These are phyloP conservation scores for Rubroboletus satanas DNA, from an alignment of 768 basidiomycete genomes.

Conservation along the genomic window DNA sequence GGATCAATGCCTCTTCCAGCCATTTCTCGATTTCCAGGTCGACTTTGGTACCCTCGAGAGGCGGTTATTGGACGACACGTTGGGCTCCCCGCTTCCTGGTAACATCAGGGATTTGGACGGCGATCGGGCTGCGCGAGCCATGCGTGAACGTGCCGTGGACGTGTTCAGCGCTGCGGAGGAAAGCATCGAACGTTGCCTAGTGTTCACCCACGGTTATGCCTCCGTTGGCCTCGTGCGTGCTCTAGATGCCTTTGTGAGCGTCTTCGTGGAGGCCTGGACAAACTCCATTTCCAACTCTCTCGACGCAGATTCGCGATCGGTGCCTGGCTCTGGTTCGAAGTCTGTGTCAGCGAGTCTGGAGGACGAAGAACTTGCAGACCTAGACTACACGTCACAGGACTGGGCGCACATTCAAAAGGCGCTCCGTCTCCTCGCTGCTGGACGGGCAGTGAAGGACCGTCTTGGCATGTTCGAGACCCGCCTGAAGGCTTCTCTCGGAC, in stretches of 20 bases:
- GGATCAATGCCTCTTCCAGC: constrained; percentile 91
- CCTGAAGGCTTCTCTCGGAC: constrained; percentile 54
- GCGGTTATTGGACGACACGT: constrained; percentile 56
- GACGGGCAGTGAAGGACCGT: constrained; percentile 67
- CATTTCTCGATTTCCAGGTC: constrained; percentile 87
- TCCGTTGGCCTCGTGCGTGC: constrained; percentile 67
- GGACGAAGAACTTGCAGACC: constrained; percentile 65
- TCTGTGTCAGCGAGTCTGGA: constrained; percentile 26
- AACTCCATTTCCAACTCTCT: constrained; percentile 44
- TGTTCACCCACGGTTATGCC: constrained; percentile 90
- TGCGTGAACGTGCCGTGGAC: constrained; percentile 73
- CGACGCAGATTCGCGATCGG: constrained; percentile 27
- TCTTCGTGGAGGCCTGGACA: constrained; percentile 67
- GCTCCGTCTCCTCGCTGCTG: constrained; percentile 80
- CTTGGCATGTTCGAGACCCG: constrained; percentile 66
- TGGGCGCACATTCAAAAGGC: constrained; percentile 84
- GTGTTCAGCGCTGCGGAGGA: constrained; percentile 78
- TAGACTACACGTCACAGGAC: constrained; percentile 87
- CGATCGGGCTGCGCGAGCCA: constrained; percentile 51
- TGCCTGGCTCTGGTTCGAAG: constrained; percentile 27
- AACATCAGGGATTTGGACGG: constrained; percentile 25
- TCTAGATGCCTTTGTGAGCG: constrained; percentile 64
- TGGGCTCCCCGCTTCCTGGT: constrained; percentile 45
- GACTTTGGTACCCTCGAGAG: constrained; percentile 81
- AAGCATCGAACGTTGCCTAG: constrained; percentile 65